Conservation (phyloP, 345 rosid genomes). For the Erucastrum elatum region DNA sequence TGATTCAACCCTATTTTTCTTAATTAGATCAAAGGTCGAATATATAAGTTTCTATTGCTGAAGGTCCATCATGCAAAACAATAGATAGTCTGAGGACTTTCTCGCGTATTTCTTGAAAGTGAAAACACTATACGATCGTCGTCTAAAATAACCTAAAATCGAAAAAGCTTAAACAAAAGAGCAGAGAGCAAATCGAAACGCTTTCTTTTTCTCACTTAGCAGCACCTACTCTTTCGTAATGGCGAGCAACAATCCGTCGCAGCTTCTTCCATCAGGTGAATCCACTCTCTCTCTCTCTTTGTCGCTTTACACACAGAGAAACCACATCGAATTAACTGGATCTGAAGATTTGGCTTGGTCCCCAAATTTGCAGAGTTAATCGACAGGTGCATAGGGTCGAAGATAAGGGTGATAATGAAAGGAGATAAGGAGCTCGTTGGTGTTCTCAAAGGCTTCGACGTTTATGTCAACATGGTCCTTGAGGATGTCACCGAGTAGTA, state of each 20-base stretch:
- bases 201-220: background rate
- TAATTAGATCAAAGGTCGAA: background rate
- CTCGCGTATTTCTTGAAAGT: background rate
- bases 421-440: slow-evolving; percentile 94
- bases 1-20: no score
- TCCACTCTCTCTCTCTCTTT: background rate
- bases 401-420: slow-evolving; percentile 90
- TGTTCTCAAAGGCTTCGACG: slow-evolving; percentile 75
- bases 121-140: background rate
- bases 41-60: background rate
- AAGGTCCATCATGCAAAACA: background rate
- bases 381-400: slow-evolving; percentile 85
- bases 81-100: background rate
- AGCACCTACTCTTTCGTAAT: slow-evolving; percentile 32
- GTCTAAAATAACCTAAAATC: slow-evolving; percentile 9
- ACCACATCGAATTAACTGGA: background rate
- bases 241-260: slow-evolving; percentile 70
- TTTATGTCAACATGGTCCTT: slow-evolving; percentile 79
- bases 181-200: background rate
- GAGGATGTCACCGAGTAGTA: slow-evolving; percentile 79
- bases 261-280: slow-evolving; percentile 71
- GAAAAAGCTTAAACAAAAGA: background rate
- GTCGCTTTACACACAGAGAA: background rate
- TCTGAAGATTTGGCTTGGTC: slow-evolving; percentile 5
- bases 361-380: slow-evolving; percentile 59